Conservation (phyloP, 2,329 filamentous ascomycete genomes). For the Taxawa tesnikishii region DNA sequence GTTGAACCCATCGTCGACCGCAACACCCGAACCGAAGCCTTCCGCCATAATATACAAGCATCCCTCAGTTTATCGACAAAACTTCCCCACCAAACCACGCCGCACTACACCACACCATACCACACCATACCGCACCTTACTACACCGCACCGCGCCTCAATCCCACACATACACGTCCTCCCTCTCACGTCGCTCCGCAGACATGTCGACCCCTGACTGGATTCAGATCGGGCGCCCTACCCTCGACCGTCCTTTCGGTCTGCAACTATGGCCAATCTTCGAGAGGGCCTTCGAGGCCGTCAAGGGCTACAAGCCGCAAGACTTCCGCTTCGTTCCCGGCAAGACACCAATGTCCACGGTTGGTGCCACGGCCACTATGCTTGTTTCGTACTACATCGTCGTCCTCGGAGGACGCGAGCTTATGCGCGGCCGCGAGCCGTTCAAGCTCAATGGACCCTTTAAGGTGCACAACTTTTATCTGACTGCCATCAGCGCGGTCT, state of each 20-base stretch:
- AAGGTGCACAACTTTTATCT: slow-evolving; percentile 95
- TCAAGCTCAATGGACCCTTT: slow-evolving; percentile 82
- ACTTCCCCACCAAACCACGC: too few species aligned
- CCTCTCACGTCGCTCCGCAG: slow-evolving; percentile 10
- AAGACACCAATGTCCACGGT: slow-evolving; percentile 84
- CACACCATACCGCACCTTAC: too few species aligned
- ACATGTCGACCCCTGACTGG: slow-evolving; percentile 42
- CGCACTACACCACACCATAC: too few species aligned
- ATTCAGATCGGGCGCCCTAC: slow-evolving; percentile 51
- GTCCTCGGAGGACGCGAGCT: slow-evolving; percentile 87
- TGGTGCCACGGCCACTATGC: slow-evolving; percentile 66
- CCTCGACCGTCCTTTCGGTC: slow-evolving; percentile 82
- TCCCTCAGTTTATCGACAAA: too few species aligned
- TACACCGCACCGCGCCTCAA: too few species aligned
- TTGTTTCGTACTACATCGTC: slow-evolving; percentile 80
- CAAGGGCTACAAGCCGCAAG: slow-evolving; percentile 68
- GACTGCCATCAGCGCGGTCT: slow-evolving; percentile 67
- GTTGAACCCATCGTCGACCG: too few species aligned
- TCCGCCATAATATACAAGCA: too few species aligned
- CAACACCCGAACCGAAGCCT: too few species aligned
- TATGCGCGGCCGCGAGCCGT: slow-evolving; percentile 76
- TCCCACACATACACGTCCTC: too few species aligned
- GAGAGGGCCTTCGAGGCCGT: slow-evolving; percentile 68
- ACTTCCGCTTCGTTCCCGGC: slow-evolving; percentile 74
- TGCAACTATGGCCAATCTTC: slow-evolving; percentile 90